Conservation (phyloP, 2,329 filamentous ascomycete species). For the Alternaria tenuissima region DNA sequence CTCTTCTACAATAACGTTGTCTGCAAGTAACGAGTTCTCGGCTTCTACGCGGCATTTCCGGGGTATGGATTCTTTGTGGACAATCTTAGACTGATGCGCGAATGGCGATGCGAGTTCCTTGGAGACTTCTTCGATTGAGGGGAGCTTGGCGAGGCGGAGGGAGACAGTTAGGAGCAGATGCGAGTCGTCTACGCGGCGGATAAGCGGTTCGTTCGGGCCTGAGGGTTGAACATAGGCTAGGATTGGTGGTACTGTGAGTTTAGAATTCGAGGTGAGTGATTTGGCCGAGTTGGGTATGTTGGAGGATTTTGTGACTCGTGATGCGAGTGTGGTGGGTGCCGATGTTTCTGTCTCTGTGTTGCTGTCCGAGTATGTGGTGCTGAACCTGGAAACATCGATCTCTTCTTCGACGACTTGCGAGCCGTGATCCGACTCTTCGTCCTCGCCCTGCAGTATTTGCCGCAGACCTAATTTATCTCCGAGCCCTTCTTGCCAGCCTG, state of each 20-base stretch:
- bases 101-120: conserved; percentile 68
- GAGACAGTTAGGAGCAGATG: conserved; percentile 83
- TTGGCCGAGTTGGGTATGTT: conserved; percentile 39
- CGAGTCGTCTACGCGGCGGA: conserved; percentile 88
- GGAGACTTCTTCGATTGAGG: conserved; percentile 71
- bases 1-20: conserved; percentile 88
- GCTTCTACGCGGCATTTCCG: conserved; percentile 82
- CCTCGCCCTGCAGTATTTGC: conserved; percentile 66
- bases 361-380: conserved; percentile 56
- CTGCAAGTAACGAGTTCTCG: conserved; percentile 81
- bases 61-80: conserved; percentile 83
- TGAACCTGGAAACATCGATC: conserved; percentile 63
- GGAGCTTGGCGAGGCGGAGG: conserved; percentile 84
- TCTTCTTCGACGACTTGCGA: conserved; percentile 59
- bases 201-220: conserved; percentile 66
- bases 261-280: conserved; percentile 38
- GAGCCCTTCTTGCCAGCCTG: conserved; percentile 86
- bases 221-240: conserved; percentile 82
- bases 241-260: conserved; percentile 72
- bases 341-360: conserved; percentile 15
- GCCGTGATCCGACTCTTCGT: conserved; percentile 48
- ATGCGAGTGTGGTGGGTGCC: conserved; percentile 41
- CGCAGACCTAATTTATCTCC: conserved; percentile 78
- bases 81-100: conserved; percentile 80
- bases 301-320: conserved; percentile 44